Evolutionary conservation across 139 green algal species (phyloP), one percentile per base, ranked within the genome.

Genomic region (Medakamo hakoo): DNA sequence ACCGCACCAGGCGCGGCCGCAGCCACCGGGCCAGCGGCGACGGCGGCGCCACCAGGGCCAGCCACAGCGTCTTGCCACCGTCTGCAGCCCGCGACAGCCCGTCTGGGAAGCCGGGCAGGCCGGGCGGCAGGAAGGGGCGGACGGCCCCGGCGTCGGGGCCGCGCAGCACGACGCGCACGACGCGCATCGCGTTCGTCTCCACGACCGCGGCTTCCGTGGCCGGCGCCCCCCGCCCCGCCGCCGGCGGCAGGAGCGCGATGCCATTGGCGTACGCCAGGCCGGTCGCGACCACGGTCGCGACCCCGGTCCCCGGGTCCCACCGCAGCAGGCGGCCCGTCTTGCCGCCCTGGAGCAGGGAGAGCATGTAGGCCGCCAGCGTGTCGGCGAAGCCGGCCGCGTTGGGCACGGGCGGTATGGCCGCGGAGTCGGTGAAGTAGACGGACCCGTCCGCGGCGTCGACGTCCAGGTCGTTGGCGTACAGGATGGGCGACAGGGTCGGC

Each of bases 41-140:
- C 0, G 71, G 58, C 0, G 74, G 74, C 2, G 55, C 26, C 3
- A 76, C 60, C 23, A 85, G 30, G 0, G 64, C 64, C 2, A 85
- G 57, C 79, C 75, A 83, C n/a, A 28, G 25, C 4, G 24, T 27
- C n/a, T 62, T 14, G 58, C 24, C 70, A 27, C 73, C 80, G 31
- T 83, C 78, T 0, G 57, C 29, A 14, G 67, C 61, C 3, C 40
- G 63, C 20, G 67, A 67, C 3, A 90, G 67, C 49, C 83, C 83
- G 59, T 91, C 84, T 0, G 82, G 82, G 32, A 82, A 82, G n/a
- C 84, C 84, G 0, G 84, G 84, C 26, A 91, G 69, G 3, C 64
- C 57, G 29, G 78, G 73, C 4, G 83, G 69, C 20, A 89, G 65
- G 0, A 75, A 58, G 9, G 88, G 76, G 5, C 55, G 55, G n/a